phyloP scores from a whole-genome alignment of 306 rosid genomes.

The Prunus armeniaca region DNA sequence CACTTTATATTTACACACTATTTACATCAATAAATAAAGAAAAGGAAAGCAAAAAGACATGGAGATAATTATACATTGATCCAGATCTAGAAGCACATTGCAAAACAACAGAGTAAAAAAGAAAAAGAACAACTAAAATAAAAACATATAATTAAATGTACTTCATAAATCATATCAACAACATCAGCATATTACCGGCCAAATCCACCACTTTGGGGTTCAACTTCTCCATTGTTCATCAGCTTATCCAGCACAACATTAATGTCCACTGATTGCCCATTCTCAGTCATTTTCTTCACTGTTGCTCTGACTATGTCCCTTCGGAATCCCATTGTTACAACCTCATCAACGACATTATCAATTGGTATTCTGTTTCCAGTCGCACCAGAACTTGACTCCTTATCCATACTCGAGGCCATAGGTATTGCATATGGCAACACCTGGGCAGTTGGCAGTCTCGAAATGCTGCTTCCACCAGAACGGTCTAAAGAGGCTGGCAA shows the following conservation, averaged over 20 bases:
- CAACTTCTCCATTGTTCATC: constrained; percentile 32
- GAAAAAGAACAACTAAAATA: neutral
- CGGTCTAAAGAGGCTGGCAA: constrained; percentile 4
- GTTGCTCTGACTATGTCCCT: constrained; percentile 45
- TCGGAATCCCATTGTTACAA: constrained; percentile 50
- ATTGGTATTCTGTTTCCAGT: constrained; percentile 19
- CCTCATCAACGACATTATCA: constrained; percentile 39
- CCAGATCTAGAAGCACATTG: neutral
- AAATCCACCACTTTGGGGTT: constrained; percentile 4
- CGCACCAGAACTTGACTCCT: constrained; percentile 27
- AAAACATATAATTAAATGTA: neutral
- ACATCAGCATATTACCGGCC: constrained; percentile 14
- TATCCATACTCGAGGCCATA: constrained; percentile 35
- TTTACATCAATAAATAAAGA: neutral
- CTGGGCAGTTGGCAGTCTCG: constrained; percentile 17
- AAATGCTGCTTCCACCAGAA: constrained; percentile 15
- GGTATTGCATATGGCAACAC: constrained; percentile 44
- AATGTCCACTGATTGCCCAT: constrained; percentile 39
- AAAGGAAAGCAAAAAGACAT: neutral
- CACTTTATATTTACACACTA: neutral
- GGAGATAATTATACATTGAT: neutral
- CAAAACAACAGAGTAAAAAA: neutral
- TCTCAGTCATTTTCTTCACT: constrained; percentile 40
- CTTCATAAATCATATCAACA: neutral
- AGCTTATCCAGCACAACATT: constrained; percentile 43